Conservation (phyloP, 352 stramenopile genomes). For the Pseudoperonospora humuli region DNA sequence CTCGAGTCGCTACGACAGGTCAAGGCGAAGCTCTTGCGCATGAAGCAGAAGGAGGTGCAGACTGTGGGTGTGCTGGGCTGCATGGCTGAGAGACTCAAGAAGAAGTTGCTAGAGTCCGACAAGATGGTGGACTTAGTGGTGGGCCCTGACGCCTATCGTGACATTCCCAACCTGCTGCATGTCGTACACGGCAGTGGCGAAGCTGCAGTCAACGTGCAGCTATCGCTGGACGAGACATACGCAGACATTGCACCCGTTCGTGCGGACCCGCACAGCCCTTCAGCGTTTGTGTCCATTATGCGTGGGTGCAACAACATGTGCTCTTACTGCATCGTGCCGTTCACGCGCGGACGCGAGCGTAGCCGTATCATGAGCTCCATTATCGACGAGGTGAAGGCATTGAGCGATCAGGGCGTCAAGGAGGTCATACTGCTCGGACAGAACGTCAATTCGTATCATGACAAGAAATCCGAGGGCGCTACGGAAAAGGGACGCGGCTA, state of each 20-base stretch:
- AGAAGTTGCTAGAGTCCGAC: slow-evolving; percentile 89
- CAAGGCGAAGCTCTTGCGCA: slow-evolving; percentile 58
- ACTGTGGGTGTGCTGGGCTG: slow-evolving; percentile 96
- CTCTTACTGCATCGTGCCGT: slow-evolving; percentile 99
- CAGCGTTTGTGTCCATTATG: slow-evolving; percentile 98
- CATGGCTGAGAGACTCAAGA: slow-evolving; percentile 99
- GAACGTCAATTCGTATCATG: slow-evolving; percentile 99
- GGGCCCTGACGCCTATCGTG: slow-evolving; percentile 97
- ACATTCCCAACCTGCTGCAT: slow-evolving; percentile 92
- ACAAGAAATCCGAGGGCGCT: slow-evolving; percentile 79
- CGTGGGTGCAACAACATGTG: slow-evolving; percentile 99
- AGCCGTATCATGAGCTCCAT: slow-evolving; percentile 89
- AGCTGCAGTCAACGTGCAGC: slow-evolving; percentile 90
- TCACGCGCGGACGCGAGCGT: slow-evolving; percentile 96
- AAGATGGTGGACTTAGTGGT: slow-evolving; percentile 97
- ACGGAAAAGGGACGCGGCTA: slow-evolving; percentile 62
- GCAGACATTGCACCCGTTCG: slow-evolving; percentile 95
- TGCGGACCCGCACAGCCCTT: slow-evolving; percentile 65
- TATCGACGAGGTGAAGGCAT: slow-evolving; percentile 88
- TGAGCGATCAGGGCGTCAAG: slow-evolving; percentile 91
- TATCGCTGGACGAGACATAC: slow-evolving; percentile 98
- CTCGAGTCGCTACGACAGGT: slow-evolving; percentile 72
- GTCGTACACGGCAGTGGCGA: slow-evolving; percentile 68
- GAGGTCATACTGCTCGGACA: slow-evolving; percentile 98
- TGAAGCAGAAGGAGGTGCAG: slow-evolving; percentile 56